Evolutionary conservation across 176 grass and related monocot genomes (phyloP).

Genomic region (Oryza meyeriana): DNA sequence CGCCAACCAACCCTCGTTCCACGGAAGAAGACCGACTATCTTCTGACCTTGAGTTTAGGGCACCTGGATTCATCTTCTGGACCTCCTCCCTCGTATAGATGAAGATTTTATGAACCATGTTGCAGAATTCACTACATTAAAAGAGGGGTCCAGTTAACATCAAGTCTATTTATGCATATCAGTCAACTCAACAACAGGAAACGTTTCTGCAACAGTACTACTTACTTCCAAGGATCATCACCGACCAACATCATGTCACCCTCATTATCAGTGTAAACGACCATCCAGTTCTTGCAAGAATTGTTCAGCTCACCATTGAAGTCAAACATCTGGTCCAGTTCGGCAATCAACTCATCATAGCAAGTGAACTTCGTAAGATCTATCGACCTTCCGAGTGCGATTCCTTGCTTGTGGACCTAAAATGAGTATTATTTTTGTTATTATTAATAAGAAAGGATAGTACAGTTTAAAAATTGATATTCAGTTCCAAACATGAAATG

Average conservation of each 20-base stretch:
- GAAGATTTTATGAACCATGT: slow-evolving; percentile 85
- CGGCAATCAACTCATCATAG: slow-evolving; percentile 59
- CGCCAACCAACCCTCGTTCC: slow-evolving; percentile 32
- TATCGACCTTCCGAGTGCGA: slow-evolving; percentile 81
- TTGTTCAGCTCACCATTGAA: slow-evolving; percentile 67
- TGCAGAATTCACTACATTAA: slow-evolving; percentile 71
- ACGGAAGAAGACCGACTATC: slow-evolving; percentile 42
- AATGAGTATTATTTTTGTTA: neutral
- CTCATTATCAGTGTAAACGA: slow-evolving; percentile 86
- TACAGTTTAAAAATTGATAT: neutral
- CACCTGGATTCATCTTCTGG: slow-evolving; percentile 72
- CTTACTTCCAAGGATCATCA: slow-evolving; percentile 91
- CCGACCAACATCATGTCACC: slow-evolving; percentile 97
- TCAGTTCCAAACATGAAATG: neutral
- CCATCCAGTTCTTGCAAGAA: slow-evolving; percentile 62
- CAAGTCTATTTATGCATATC: neutral
- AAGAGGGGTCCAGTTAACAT: neutral
- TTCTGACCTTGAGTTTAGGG: slow-evolving; percentile 54
- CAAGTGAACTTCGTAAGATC: slow-evolving; percentile 79
- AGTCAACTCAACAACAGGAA: neutral
- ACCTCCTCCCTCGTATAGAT: slow-evolving; percentile 83
- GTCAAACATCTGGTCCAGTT: slow-evolving; percentile 86
- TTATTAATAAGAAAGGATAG: neutral
- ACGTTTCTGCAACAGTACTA: neutral
- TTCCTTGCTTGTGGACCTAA: slow-evolving; percentile 95